Evolutionary conservation across 495 filamentous ascomycete species (phyloP).

Genomic region (Astrocystis sublimbata): DNA sequence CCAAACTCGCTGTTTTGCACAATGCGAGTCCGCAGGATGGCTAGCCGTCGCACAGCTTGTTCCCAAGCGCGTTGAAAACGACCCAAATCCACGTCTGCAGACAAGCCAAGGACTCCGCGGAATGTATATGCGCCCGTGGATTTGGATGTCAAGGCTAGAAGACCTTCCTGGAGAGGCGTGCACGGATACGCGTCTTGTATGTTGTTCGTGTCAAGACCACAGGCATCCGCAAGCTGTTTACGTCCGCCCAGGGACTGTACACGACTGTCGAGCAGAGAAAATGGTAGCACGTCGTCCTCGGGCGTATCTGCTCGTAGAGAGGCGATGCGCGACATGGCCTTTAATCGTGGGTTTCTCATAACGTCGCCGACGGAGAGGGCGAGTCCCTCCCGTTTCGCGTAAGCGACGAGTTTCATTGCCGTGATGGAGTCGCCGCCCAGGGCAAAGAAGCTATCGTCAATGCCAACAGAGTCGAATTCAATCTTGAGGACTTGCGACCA

Average conservation of each 20-base stretch:
- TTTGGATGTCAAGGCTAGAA: not conserved
- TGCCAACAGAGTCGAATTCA: no score
- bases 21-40: not conserved
- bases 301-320: no score
- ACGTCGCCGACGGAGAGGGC: conserved; percentile 18
- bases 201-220: not conserved
- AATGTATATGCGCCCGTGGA: not conserved
- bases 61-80: not conserved
- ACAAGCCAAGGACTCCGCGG: not conserved
- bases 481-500: no score
- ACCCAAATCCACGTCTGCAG: not conserved
- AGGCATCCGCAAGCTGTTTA: not conserved
- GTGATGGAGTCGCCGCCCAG: no score
- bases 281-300: not conserved
- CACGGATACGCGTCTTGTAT: no score
- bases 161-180: not conserved
- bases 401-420: not conserved
- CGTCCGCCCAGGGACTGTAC: not conserved
- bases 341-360: not conserved
- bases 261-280: not conserved
- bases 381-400: not conserved
- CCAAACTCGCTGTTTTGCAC: not conserved
- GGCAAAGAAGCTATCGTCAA: no score
- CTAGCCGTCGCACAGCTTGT: not conserved
- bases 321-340: not conserved